Conservation (phyloP, 2,329 filamentous ascomycete species). For the Scedosporium boydii region DNA sequence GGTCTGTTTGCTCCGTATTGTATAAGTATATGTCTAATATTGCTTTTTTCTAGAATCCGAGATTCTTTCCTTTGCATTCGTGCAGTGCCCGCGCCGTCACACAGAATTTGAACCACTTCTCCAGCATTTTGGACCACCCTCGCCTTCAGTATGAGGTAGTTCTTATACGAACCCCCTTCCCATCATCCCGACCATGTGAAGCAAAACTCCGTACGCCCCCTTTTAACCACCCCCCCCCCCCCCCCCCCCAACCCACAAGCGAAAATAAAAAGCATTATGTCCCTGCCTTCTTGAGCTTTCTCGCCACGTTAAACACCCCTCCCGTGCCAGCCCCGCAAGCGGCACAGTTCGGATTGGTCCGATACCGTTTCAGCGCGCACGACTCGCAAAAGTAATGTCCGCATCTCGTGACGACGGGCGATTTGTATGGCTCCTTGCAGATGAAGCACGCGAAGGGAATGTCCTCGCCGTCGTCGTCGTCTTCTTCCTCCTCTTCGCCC, state of each 20-base stretch:
- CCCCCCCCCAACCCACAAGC: too few relatives aligned
- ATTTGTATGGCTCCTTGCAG: slow-evolving; percentile 68
- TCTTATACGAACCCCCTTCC: too few relatives aligned
- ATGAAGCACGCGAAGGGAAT: slow-evolving; percentile 89
- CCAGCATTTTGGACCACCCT: too few relatives aligned
- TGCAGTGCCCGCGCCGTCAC: too few relatives aligned
- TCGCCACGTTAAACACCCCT: slow-evolving; percentile 84
- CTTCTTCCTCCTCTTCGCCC: slow-evolving; percentile 28
- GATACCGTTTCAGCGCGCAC: slow-evolving; percentile 79
- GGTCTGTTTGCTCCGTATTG: too few relatives aligned
- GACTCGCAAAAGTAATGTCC: slow-evolving; percentile 93
- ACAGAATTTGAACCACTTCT: too few relatives aligned
- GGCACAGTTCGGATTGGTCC: slow-evolving; percentile 78
- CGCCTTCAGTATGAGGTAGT: too few relatives aligned
- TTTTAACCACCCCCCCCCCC: too few relatives aligned
- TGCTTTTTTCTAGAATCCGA: too few relatives aligned
- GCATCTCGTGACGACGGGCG: slow-evolving; percentile 79
- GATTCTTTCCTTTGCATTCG: too few relatives aligned
- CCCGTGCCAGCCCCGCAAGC: slow-evolving; percentile 77
- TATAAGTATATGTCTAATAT: too few relatives aligned
- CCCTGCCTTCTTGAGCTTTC: slow-evolving; percentile 58
- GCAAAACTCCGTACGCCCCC: background rate
- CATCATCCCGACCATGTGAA: too few relatives aligned
- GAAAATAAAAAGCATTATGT: background rate
- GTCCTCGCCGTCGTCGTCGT: slow-evolving; percentile 61